A percentile compares a stretch with the other conserved stretches of the same genome.
Evolutionary conservation across 495 filamentous ascomycete genomes (phyloP).

Genomic region (Corynascus novoguineensis): DNA sequence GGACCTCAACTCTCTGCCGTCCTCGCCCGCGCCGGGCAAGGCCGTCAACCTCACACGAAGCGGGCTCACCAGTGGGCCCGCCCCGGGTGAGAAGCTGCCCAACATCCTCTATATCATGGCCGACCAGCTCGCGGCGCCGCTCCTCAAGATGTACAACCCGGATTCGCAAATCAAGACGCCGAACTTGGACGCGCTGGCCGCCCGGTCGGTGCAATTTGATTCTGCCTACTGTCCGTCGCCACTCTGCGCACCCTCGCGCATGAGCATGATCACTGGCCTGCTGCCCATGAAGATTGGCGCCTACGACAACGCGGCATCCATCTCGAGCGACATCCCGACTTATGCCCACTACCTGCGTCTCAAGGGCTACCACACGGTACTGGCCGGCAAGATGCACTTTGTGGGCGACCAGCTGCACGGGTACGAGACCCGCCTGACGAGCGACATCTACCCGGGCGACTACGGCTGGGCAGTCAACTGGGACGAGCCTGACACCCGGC

Average conservation of each 20-base stretch:
- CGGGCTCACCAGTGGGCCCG: constrained; percentile 1
- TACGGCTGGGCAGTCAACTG: constrained; percentile 87
- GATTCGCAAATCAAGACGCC: constrained; percentile 78
- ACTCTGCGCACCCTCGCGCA: constrained; percentile 81
- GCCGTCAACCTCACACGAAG: constrained; percentile 10
- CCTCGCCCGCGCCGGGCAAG: constrained; percentile 26
- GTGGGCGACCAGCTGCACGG: constrained; percentile 88
- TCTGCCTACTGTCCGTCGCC: constrained; percentile 86
- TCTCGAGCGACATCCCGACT: constrained; percentile 70
- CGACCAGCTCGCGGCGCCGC: constrained; percentile 82
- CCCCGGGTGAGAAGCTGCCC: constrained; percentile 23
- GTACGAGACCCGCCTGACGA: constrained; percentile 82
- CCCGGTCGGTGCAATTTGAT: constrained; percentile 74
- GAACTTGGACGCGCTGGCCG: constrained; percentile 73
- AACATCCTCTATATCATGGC: constrained; percentile 64
- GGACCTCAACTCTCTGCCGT: constrained; percentile 49
- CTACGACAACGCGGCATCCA: constrained; percentile 77
- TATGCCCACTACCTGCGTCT: constrained; percentile 85
- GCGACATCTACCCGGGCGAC: constrained; percentile 87
- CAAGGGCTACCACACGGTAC: constrained; percentile 78
- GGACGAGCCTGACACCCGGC: constrained; percentile 76
- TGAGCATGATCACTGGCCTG: constrained; percentile 83
- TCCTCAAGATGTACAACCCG: constrained; percentile 77
- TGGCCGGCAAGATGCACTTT: constrained; percentile 95
- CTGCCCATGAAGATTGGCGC: constrained; percentile 80